phyloP scores from a whole-genome alignment of 768 basidiomycete genomes.

The Termitomyces sp. region DNA sequence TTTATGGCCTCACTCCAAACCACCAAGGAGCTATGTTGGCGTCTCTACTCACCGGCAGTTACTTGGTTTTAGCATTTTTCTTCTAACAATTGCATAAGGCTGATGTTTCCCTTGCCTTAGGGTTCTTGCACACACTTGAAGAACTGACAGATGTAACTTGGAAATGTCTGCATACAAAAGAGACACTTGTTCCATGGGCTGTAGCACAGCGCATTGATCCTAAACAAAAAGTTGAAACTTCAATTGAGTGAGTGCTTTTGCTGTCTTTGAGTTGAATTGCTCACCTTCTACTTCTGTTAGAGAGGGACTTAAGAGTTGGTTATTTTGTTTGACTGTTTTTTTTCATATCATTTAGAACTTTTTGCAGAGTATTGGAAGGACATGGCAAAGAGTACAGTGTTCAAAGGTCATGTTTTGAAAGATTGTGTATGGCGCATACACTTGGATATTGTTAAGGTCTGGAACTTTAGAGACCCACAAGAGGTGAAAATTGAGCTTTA shows the following conservation, averaged over 20 bases:
- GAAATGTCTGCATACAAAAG: not conserved
- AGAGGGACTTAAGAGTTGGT: not conserved
- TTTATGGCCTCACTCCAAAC: not conserved
- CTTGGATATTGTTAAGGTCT: not conserved
- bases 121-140: not conserved
- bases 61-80: not conserved
- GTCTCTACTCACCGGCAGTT: not conserved
- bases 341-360: not conserved
- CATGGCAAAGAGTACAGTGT: conserved; percentile 1
- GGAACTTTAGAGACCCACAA: conserved; percentile 3
- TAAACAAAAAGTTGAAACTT: not conserved
- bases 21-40: not conserved
- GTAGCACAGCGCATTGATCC: conserved; percentile 3
- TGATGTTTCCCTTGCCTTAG: not conserved
- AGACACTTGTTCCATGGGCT: conserved; percentile 1
- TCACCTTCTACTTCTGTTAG: not conserved
- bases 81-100: not conserved
- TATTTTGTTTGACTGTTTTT: not conserved
- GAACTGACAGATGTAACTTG: not conserved
- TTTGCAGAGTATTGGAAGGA: conserved; percentile 1
- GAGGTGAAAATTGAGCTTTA: not conserved
- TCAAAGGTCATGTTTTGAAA: not conserved
- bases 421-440: conserved; percentile 5
- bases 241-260: not conserved
- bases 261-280: not conserved